A percentile compares a stretch with the other conserved stretches of the same genome.
Evolutionary conservation across 306 rosid species (phyloP).

Genomic region (Styphnolobium japonicum): DNA sequence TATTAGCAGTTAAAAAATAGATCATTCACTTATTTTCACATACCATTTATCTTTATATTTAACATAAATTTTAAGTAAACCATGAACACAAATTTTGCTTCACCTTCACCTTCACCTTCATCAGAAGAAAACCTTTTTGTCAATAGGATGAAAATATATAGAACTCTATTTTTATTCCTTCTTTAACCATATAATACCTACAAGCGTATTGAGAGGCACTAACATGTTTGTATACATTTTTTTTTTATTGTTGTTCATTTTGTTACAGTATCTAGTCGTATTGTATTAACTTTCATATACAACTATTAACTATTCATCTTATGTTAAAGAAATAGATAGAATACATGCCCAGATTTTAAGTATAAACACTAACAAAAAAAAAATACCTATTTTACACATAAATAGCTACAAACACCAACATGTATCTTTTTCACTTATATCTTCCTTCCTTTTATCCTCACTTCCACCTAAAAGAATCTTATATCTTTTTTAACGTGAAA

Average conservation of each 20-base stretch:
- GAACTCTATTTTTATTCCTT: slow-evolving; percentile 4
- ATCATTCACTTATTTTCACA: background rate
- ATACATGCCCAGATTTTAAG: too few species aligned
- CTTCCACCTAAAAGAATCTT: slow-evolving; percentile 5
- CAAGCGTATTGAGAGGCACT: too few species aligned
- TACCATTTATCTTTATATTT: background rate
- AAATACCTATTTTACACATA: too few species aligned
- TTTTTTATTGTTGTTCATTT: too few species aligned
- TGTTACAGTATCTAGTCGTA: too few species aligned
- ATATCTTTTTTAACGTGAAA: slow-evolving; percentile 19
- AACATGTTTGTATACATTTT: too few species aligned
- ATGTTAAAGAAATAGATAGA: too few species aligned
- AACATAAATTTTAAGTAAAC: background rate
- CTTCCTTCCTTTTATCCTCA: slow-evolving; percentile 22
- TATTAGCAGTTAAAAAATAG: too few species aligned
- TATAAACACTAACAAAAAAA: too few species aligned
- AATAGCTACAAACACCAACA: too few species aligned
- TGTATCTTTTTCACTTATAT: slow-evolving; percentile 4
- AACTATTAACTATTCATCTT: too few species aligned
- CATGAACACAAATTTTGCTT: background rate
- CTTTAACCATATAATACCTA: slow-evolving; percentile 26
- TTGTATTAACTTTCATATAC: too few species aligned
- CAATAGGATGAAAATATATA: background rate
- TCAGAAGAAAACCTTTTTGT: background rate
- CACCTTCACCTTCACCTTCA: slow-evolving; percentile 9